A percentile compares a stretch with the other conserved stretches of the same genome.
Evolutionary conservation across 352 stramenopile species (phyloP).

Genomic region (Plasmopara halstedii): DNA sequence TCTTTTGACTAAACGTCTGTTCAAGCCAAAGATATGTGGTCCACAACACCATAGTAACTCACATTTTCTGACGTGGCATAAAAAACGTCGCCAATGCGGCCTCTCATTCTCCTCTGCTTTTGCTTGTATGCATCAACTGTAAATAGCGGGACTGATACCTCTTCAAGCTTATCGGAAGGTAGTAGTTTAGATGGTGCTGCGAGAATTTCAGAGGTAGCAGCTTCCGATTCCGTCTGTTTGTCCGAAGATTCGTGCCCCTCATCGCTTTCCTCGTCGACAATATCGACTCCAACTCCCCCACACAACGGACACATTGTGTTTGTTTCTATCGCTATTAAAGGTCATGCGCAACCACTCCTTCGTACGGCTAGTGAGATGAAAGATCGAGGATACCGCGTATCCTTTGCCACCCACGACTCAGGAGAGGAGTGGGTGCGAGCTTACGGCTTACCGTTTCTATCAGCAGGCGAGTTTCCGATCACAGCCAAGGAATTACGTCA

Average conservation of each 20-base stretch:
- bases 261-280: not conserved
- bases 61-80: too few species aligned
- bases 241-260: slow-evolving; percentile 12
- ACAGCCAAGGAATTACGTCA: slow-evolving; percentile 58
- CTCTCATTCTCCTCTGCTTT: slow-evolving; percentile 13
- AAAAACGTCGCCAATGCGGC: slow-evolving; percentile 2
- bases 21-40: slow-evolving; percentile 15
- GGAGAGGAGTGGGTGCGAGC: slow-evolving; percentile 59
- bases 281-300: slow-evolving; percentile 6
- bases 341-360: slow-evolving; percentile 70
- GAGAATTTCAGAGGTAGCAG: slow-evolving; percentile 7
- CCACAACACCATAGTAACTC: too few species aligned
- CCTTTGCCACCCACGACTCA: slow-evolving; percentile 80
- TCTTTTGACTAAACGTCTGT: slow-evolving; percentile 6
- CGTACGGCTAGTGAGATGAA: slow-evolving; percentile 72
- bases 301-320: slow-evolving; percentile 60
- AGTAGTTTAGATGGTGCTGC: slow-evolving; percentile 1
- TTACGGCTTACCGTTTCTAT: slow-evolving; percentile 59
- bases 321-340: slow-evolving; percentile 75
- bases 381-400: slow-evolving; percentile 58
- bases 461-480: slow-evolving; percentile 63
- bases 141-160: slow-evolving; percentile 10
- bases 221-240: slow-evolving; percentile 7
- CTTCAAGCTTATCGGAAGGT: slow-evolving; percentile 3
- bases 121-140: slow-evolving; percentile 9